phyloP scores from a whole-genome alignment of 176 grass and related monocot species.

The Elymus sibiricus region DNA sequence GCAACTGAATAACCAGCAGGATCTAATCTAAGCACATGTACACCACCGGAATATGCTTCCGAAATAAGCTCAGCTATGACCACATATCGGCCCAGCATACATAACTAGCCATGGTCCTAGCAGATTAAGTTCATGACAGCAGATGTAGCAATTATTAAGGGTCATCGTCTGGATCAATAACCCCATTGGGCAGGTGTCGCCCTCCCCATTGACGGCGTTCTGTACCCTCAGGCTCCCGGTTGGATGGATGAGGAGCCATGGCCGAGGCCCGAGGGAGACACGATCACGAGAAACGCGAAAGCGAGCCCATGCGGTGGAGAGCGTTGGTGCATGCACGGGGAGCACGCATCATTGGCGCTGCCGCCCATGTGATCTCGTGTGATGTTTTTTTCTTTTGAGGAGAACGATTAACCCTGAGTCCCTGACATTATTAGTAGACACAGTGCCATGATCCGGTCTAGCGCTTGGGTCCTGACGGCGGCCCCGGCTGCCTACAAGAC shows the following conservation, averaged over 20 bases:
- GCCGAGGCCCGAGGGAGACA: background rate
- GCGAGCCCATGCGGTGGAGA: background rate
- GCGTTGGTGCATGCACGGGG: background rate
- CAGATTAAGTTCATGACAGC: no score
- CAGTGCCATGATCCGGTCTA: background rate
- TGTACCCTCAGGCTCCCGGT: no score
- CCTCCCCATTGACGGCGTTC: background rate
- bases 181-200: no score
- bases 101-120: no score
- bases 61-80: no score
- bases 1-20: no score
- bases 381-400: background rate
- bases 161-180: background rate
- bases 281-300: background rate
- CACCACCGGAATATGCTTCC: no score
- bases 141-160: background rate
- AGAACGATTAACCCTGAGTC: background rate
- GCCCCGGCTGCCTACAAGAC: background rate
- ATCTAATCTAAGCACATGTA: no score
- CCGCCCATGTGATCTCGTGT: conserved; percentile 14
- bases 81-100: no score
- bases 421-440: background rate
- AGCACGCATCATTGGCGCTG: background rate
- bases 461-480: background rate
- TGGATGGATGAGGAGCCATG: background rate